These are phyloP conservation scores for Lodderomyces orthopsilosis DNA, from an alignment of 1,139 yeast species.

Conservation along the genomic window DNA sequence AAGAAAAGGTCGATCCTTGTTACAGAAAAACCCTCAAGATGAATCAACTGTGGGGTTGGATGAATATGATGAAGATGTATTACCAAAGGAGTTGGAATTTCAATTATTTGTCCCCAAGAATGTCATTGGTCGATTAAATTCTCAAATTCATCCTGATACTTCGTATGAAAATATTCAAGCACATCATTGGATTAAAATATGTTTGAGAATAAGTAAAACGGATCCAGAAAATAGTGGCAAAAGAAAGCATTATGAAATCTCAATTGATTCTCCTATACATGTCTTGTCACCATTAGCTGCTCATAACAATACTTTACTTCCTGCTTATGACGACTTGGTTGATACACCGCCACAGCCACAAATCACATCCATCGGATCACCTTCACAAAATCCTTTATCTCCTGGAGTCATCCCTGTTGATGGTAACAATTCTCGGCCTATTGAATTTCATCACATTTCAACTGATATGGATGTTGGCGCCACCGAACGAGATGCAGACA, in stretches of 20 bases:
- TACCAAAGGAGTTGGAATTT: constrained; percentile 71
- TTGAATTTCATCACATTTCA: constrained; percentile 31
- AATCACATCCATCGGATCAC: constrained; percentile 14
- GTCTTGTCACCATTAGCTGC: constrained; percentile 64
- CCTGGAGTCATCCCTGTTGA: constrained; percentile 56
- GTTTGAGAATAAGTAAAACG: constrained; percentile 68
- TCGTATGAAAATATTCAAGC: constrained; percentile 73
- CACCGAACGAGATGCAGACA: constrained; percentile 26
- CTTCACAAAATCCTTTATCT: constrained; percentile 34
- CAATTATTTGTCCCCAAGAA: constrained; percentile 75
- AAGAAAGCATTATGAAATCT: constrained; percentile 86
- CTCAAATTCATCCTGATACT: constrained; percentile 74
- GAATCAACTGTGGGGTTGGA: constrained; percentile 16
- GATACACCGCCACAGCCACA: constrained; percentile 3
- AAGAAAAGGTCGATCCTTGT: constrained; percentile 43
- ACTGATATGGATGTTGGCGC: constrained; percentile 26
- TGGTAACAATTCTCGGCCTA: constrained; percentile 15
- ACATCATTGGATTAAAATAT: constrained; percentile 92
- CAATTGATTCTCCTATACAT: constrained; percentile 89
- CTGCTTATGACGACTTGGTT: constrained; percentile 45
- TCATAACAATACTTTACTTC: constrained; percentile 69
- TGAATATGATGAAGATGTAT: constrained; percentile 38
- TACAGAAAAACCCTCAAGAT: constrained; percentile 15
- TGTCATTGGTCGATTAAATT: constrained; percentile 45
- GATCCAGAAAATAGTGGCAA: constrained; percentile 56